Evolutionary conservation across 2,329 filamentous ascomycete genomes (phyloP), one percentile per base, ranked within the genome.

Genomic region (Colletotrichum nymphaeae): DNA sequence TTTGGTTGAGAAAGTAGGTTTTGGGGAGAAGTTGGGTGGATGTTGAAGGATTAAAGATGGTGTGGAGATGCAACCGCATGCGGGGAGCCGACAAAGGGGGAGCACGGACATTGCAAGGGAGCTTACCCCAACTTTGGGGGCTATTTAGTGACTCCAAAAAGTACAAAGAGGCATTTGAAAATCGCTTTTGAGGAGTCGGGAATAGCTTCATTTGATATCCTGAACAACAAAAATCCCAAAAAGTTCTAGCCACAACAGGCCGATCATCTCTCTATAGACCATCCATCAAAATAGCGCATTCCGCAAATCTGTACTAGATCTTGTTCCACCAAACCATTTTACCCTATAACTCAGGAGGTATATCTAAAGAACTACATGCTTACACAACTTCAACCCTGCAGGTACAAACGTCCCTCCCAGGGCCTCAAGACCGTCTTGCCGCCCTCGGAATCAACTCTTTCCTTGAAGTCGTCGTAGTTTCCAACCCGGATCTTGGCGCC

Each of bases 341-440:
- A 49, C 19, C 42, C 42, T 19, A 42, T 42, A 8, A 42, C 42
- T 22, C 42, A 22, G 19, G 19, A 49, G 42, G 42, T 49, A 49
- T 49, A 49, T 49, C 42, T 8, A 49, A 19, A 49, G 37, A 42
- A 42, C 37, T 6, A 42, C 37, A 42, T 42, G 37, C 37, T 19
- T 7, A 14, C 55, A 24, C 30, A 16, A 7, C 16, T n/a, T 71
- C 24, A 75, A 11, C 42, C 57, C 53, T 75, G 57, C 72, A 82
- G 49, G 64, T 83, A 83, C 16, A 83, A 52, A 26, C 80, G 78
- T 1, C 79, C 82, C 72, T 83, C 82, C 81, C 81, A 83, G 2
- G 82, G 78, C 49, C 80, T 75, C 62, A 83, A 63, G 11, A 69
- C 55, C 26, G 12, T 78, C 59, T 76, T 74, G 19, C 63, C 67